Base-by-base conservation (phyloP, 2,329 filamentous ascomycete species). In the Magnaporthiopsis incrustans region DNA sequence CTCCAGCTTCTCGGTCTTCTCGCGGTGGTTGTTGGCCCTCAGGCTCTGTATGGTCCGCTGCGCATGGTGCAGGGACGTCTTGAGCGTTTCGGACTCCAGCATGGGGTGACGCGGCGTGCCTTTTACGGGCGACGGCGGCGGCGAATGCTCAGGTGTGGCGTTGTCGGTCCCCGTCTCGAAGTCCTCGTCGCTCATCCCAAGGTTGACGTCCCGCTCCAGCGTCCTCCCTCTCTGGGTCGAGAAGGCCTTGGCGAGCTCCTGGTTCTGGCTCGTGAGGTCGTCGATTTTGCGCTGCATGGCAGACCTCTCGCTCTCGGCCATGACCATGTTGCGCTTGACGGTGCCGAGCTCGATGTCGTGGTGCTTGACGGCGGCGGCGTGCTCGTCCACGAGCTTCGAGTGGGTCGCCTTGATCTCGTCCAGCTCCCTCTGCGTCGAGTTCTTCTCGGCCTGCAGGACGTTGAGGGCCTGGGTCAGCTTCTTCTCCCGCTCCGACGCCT, bases 1-100 rank as follows among this genome's bases (percentile, higher is more conserved):
- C 76, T 99, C 95, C 33, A 98, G 85, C 81, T 97, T 99, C 76
- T 99, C 95, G 0, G 94, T 97, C 86, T 98, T 99, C 76, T 99
- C 95, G 44, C 95, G 90, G 75, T 99, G 94, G 60, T 98, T 90
- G 71, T 93, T 96, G 74, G 90, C 92, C 76, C 96, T 92, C 69
- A 98, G 85, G 71, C 92, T 96, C 74, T 98, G 94, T 65, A 99
- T 97, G 78, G 96, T 97, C 65, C 94, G 87, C 75, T 98, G 95
- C 56, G 95, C 94, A 74, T 99, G 95, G 69, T 92, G 89, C 33
- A 98, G 83, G 32, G 94, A 97, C 63, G 93, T 96, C 78, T 95
- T 96, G 69, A 99, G 80, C 0, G 95, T 99, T 78, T 99, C 95
- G 0, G 92, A 89, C 76, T 99, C 95, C n/a, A 99, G 83, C 77